Base-by-base conservation (phyloP, 1,284 basidiomycete genomes). In the Sphagnurus paluster region DNA sequence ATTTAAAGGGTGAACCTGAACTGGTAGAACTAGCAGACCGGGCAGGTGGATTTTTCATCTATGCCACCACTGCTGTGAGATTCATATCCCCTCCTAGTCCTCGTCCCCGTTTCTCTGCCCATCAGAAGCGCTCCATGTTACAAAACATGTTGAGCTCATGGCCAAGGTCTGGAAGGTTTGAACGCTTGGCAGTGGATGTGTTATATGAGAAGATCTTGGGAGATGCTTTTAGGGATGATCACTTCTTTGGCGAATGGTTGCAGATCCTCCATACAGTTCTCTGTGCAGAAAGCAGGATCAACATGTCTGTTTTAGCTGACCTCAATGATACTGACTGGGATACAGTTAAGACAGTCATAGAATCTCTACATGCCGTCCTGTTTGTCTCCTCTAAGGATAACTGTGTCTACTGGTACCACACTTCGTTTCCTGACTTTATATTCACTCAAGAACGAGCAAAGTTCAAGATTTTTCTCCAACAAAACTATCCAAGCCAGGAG, bases 31-130 rank as follows among this genome's bases (percentile, higher is more conserved):
- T 60, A 20, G 30, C 32, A 11, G n/a, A 45, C 17, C 44, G 38
- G 42, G 51, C 57, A 19, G 39, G 33, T 36, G 52, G 48, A n/a
- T 41, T 57, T 11, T 60, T 61, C 32, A 59, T 61, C 7, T 61
- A 57, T 53, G 57, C 59, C 32, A 52, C 56, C 11, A 61, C 59
- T 2, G 46, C 50, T 4, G 53, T 59, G n/a, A 55, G 44, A 25
- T 52, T 50, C 13, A 36, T 58, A 16, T 48, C 29, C 8, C 48
- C 39, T 32, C 29, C 13, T 40, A n/a, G n/a, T n/a, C n/a, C n/a
- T n/a, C n/a, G n/a, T n/a, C n/a, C n/a, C n/a, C n/a, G n/a, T n/a
- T n/a, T n/a, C n/a, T n/a, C n/a, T n/a, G n/a, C n/a, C n/a, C n/a
- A n/a, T 4, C 1, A 14, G 34, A 28, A n/a, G 26, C 37, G 38